Evolutionary conservation across 352 stramenopile genomes (phyloP), one percentile per base, ranked within the genome.

Genomic region (Phytophthora pisi): DNA sequence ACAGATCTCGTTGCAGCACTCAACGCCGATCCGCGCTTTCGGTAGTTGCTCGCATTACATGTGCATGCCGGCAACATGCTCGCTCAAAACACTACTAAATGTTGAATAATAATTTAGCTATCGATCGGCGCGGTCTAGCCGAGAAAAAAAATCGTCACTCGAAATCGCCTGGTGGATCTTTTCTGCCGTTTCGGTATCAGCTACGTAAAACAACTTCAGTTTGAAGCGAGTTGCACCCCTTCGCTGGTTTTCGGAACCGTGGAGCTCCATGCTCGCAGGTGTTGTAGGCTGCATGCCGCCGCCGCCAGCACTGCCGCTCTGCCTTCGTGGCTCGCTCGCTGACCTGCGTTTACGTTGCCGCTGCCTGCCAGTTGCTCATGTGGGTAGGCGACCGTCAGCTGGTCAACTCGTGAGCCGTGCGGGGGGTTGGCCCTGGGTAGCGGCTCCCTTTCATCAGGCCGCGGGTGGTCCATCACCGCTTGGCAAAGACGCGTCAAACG

Each of bases 401-500:
- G 61, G 61, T 62, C 23, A 50, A 50, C 20, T 42, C 50, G 24
- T 26, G 38, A 28, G 3, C 8, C 20, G 46, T 9, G 23, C 9
- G 36, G 43, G 5, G 28, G 42, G 23, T 61, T 62, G 34, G 57
- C 50, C 11, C n/a, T 18, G 24, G 34, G 9, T 42, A 42, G 59
- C 28, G 43, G 18, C 28, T 64, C 54, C 46, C 30, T 40, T 64
- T 57, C 46, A 58, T 69, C 62, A 69, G 45, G 53, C 57, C 53
- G 47, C 61, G 53, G 46, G 57, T 47, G 53, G 60, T 69, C 62
- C 62, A 69, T 69, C 62, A 30, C 62, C 62, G 47, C 45, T 36
- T 53, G 46, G 46, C 54, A 64, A 69, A 69, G 47, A 64, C 54
- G 62, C 61, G 61, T 52, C 61, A 51, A 68, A 53, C 53, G 53